Base-by-base conservation (phyloP, 345 rosid species). In the Citrus medica region DNA sequence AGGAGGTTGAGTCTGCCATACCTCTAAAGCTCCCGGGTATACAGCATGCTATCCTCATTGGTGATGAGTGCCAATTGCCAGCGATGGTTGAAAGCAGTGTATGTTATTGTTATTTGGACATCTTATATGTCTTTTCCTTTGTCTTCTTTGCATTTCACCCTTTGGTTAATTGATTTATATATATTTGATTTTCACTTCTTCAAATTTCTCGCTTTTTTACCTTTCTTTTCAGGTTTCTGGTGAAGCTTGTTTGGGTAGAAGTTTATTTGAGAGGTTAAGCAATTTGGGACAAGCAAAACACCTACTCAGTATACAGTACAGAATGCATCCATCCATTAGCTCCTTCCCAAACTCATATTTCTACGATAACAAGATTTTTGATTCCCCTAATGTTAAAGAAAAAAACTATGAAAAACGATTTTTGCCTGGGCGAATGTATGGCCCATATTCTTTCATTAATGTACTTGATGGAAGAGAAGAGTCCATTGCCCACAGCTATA, bases 291-390 rank as follows among this genome's bases (percentile, higher is more conserved):
- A 89, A 24, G 1, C 77, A 4, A 91, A 86, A 61, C 92, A 91
- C 51, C 85, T 89, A 33, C 74, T 93, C 8, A 75, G 87, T 69
- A 84, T 84, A 48, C 98, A 92, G 76, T 90, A 92, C 78, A 80
- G 98, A 28, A 93, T 93, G 98, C 98, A 93, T 84, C 98, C 96
- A 8, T 80, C 85, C 0, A 92, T 93, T 24, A 89, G 94, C 76
- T 62, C 4, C 67, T 92, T 93, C 56, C 96, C 98, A 0, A 93
- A 83, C 73, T 73, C 56, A 53, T 77, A 76, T 7, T 90, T 93
- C 77, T 92, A 93, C n/a, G 10, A 2, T 55, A 84, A 77, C 38
- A 75, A 51, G 78, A 61, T 61, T 61, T 61, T 4, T 25, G 19
- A 61, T 61, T 61, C 33, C 6, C 6, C 19, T 1, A 27, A 61